Conservation (phyloP, 1,284 basidiomycete species). For the Moesziomyces sp. region DNA sequence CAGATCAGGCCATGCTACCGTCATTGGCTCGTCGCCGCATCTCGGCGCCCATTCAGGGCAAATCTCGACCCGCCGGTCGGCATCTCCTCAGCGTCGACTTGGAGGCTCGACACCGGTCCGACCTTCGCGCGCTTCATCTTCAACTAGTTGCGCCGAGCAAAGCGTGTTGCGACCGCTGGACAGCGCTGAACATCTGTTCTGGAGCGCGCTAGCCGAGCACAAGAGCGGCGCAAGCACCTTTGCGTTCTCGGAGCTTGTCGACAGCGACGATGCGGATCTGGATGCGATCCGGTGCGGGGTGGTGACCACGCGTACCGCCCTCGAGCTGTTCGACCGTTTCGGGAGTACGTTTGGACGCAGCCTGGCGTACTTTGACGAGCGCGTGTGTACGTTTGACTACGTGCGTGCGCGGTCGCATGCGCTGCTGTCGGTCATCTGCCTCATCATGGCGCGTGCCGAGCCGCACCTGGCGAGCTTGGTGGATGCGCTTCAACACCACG, state of each 20-base stretch:
- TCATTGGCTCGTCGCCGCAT: too few species aligned
- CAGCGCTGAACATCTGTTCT: constrained; percentile 14
- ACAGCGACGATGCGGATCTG: too few species aligned
- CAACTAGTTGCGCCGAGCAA: too few species aligned
- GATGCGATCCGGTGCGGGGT: not conserved
- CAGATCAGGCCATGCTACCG: too few species aligned
- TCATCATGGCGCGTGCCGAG: constrained; percentile 7
- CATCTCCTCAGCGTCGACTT: too few species aligned
- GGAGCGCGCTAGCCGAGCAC: constrained; percentile 2
- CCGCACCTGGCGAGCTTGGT: not conserved
- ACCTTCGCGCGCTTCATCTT: not conserved
- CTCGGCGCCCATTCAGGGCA: too few species aligned
- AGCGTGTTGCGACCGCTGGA: constrained; percentile 4
- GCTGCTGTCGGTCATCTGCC: constrained; percentile 8
- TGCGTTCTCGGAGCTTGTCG: too few species aligned
- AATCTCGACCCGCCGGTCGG: too few species aligned
- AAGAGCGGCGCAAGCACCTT: not conserved
- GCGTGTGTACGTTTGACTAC: constrained; percentile 11
- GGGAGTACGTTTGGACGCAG: constrained; percentile 1
- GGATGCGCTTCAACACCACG: not conserved
- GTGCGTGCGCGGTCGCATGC: constrained; percentile 6
- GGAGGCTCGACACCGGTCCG: too few species aligned
- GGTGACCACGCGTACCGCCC: not conserved
- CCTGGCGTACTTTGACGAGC: constrained; percentile 16
- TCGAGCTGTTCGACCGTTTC: constrained; percentile 8